Base-by-base conservation (phyloP, 2,329 filamentous ascomycete genomes). In the Podosphaera leucotricha region DNA sequence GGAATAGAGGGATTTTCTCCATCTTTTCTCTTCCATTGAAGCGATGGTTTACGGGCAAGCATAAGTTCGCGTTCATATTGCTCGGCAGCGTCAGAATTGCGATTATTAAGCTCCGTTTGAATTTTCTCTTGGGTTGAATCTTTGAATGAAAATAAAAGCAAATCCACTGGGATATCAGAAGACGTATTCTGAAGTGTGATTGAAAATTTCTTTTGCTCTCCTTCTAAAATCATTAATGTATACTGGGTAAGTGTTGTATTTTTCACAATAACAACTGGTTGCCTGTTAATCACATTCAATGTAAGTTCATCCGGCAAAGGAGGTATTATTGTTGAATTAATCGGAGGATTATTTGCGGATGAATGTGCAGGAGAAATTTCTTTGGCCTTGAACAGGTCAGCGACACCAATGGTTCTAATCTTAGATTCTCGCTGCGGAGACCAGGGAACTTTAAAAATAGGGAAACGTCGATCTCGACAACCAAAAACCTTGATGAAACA, bases 141-240 rank as follows among this genome's bases (percentile, higher is more conserved):
- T 52, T 85, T 77, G 57, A 92, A 92, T 0, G 83, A 86, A 47
- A 94, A 84, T 21, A 90, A 68, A 30, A 94, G 64, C 45, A 95
- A 77, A 55, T 93, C 83, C 1, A 83, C 82, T 1, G 82, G 67
- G 1, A 79, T 85, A 0, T 67, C 64, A 6, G 57, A 52, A 0
- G 84, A 90, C 7, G 74, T 65, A 51, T 98, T 98, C 51, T 80
- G 72, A 13, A 95, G 63, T 0, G 80, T 86, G 15, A 94, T 69
- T 0, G 72, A 77, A 55, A 95, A 92, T 0, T 66, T 65, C 52
- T 76, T 77, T 19, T 71, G 72, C 60, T 98, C 87, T 38, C 90
- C 90, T 62, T 95, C 87, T 5, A 98, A 66, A 10, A 98, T 70
- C 85, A 93, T 94, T 30, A 93, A 65, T 8, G 84, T 81, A 19